phyloP scores from a whole-genome alignment of 352 stramenopile genomes.

The Globisporangium ultimum region DNA sequence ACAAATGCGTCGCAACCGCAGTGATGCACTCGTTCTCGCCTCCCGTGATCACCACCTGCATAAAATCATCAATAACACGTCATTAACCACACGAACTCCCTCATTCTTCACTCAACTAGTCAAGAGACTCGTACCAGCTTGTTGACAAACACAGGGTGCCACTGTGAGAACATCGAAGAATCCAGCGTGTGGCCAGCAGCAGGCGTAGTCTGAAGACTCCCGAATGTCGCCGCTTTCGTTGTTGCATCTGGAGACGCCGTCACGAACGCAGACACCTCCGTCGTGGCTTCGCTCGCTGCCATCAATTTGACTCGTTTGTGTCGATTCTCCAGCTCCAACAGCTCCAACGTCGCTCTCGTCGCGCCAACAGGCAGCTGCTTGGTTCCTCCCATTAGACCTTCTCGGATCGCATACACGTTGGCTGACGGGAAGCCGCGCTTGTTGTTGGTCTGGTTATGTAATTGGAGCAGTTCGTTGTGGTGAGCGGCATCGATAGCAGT shows the following conservation, averaged over 20 bases:
- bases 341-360: slow-evolving; percentile 1
- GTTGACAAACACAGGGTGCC: slow-evolving; percentile 39
- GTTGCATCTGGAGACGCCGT: not conserved
- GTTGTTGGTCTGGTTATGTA: not conserved
- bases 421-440: slow-evolving; percentile 11
- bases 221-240: too few species aligned
- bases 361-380: not conserved
- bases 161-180: slow-evolving; percentile 16
- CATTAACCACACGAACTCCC: not conserved
- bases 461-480: not conserved
- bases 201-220: not conserved
- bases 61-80: not conserved
- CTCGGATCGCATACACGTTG: slow-evolving; percentile 8
- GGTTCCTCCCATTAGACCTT: not conserved
- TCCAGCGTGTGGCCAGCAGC: slow-evolving; percentile 4
- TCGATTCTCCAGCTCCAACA: slow-evolving; percentile 15
- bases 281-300: not conserved
- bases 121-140: slow-evolving; percentile 42
- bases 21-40: slow-evolving; percentile 47
- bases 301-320: slow-evolving; percentile 9
- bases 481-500: not conserved
- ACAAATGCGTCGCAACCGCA: slow-evolving; percentile 53
- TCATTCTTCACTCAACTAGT: not conserved
- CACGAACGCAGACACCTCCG: too few species aligned
- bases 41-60: slow-evolving; percentile 60